Base-by-base conservation (phyloP, 2,329 filamentous ascomycete genomes). In the Diaporthe citriasiana region DNA sequence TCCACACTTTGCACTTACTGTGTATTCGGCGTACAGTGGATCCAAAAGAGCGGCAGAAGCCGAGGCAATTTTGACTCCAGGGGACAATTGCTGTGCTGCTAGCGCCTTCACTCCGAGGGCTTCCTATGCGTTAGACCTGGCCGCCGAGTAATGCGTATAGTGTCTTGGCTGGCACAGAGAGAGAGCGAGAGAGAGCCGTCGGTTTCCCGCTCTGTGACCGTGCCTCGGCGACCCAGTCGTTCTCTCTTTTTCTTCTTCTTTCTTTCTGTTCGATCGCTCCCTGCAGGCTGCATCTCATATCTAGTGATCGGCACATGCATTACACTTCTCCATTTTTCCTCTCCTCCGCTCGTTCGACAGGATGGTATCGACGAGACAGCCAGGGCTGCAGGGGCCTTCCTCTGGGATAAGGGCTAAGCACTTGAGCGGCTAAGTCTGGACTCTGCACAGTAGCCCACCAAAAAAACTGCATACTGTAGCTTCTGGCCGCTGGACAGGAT, bases 221-320 rank as follows among this genome's bases (percentile, higher is more conserved):
- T 22, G 19, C 33, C 27, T 35, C 53, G 33, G 38, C 15, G 68
- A 38, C 68, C 68, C 53, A 59, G 53, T 70, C 38, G 53, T 70
- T 51, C 51, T 35, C 4, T 45, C n/a, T n/a, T n/a, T n/a, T n/a
- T n/a, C n/a, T n/a, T n/a, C n/a, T n/a, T n/a, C n/a, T 22, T 6
- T 45, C 15, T 35, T 33, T 22, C 27, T 65, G 13, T 12, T 50
- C 42, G 55, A 55, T 74, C 33, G 45, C 47, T 66, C 51, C 71
- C 60, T 72, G 71, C 71, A 72, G 30, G 59, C 59, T 56, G 60
- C 71, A 69, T 27, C 60, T 72, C 71, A 42, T 45, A 55, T 55
- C 27, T 72, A 27, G 63, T 38, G 50, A 72, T 71, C 60, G 69
- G 69, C 69, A 27, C 55, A 66, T 66, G 60, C 60, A 66, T 66